phyloP scores from a whole-genome alignment of 495 filamentous ascomycete species.

The Aspergillus hancockii region DNA sequence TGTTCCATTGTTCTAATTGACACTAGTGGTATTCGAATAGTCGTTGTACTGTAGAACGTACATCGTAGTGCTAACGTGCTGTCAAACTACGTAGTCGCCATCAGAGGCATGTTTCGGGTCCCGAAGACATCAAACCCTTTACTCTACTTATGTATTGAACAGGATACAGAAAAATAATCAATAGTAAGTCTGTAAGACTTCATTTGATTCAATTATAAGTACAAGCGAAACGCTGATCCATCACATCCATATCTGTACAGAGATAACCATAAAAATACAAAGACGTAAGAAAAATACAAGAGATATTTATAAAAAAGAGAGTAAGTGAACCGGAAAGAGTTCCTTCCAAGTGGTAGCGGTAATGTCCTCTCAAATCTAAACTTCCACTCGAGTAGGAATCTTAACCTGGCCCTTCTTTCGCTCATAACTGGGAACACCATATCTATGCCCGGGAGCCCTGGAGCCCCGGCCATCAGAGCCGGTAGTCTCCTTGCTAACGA shows the following conservation, averaged over 20 bases:
- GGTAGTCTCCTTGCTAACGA: constrained; percentile 55
- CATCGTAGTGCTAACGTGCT: not conserved
- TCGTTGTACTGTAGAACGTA: not conserved
- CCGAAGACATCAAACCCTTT: not conserved
- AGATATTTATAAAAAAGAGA: not conserved
- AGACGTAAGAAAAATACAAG: constrained; percentile 27
- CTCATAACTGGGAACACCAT: constrained; percentile 69
- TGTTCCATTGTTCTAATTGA: constrained; percentile 10
- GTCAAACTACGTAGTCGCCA: not conserved
- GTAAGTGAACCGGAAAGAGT: not conserved
- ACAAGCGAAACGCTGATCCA: constrained; percentile 7
- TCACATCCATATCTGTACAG: constrained; percentile 16
- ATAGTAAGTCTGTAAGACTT: not conserved
- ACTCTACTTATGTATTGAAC: not conserved
- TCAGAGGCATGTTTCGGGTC: not conserved
- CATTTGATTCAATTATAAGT: constrained; percentile 6
- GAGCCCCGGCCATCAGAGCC: constrained; percentile 60
- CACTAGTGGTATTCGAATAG: not conserved
- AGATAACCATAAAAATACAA: constrained; percentile 27
- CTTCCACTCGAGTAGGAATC: constrained; percentile 65
- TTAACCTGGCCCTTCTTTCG: constrained; percentile 73
- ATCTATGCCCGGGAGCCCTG: constrained; percentile 61
- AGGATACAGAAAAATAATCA: not conserved
- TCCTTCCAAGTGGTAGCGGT: not conserved
- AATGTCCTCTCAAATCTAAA: constrained; percentile 25